These are phyloP conservation scores for Boletus patriciae DNA, from an alignment of 768 basidiomycete genomes.

Conservation along the genomic window DNA sequence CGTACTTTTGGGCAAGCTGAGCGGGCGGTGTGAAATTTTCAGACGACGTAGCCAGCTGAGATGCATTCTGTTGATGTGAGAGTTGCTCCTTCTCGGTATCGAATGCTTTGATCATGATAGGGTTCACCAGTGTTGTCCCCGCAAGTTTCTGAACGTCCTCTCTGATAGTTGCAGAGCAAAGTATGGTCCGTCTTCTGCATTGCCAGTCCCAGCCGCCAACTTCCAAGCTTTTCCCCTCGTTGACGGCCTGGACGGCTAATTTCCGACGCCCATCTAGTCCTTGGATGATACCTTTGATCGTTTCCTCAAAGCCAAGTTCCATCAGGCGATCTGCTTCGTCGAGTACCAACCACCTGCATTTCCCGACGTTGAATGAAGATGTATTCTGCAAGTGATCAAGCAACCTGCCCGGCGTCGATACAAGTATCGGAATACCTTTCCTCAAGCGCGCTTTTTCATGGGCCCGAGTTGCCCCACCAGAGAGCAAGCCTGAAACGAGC, in stretches of 20 bases:
- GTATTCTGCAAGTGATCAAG: constrained; percentile 98
- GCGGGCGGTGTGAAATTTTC: constrained; percentile 90
- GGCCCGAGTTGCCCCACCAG: constrained; percentile 88
- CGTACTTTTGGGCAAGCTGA: constrained; percentile 88
- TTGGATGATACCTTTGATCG: constrained; percentile 84
- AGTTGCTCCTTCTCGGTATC: constrained; percentile 42
- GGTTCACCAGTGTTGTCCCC: constrained; percentile 73
- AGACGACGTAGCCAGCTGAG: constrained; percentile 22
- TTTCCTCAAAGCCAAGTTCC: constrained; percentile 98
- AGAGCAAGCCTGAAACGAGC: constrained; percentile 90
- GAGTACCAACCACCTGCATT: constrained; percentile 92
- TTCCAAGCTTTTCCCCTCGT: constrained; percentile 66
- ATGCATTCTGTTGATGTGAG: constrained; percentile 14
- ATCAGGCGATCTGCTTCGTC: constrained; percentile 98
- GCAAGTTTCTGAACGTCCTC: constrained; percentile 95
- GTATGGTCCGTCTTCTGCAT: constrained; percentile 72
- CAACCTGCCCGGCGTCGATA: constrained; percentile 92
- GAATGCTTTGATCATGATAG: constrained; percentile 79
- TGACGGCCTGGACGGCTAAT: constrained; percentile 64
- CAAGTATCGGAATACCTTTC: constrained; percentile 93
- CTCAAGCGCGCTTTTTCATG: constrained; percentile 96
- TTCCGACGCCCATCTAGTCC: constrained; percentile 81
- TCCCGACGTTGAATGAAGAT: constrained; percentile 86
- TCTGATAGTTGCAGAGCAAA: constrained; percentile 96
- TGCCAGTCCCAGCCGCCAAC: constrained; percentile 88